Percentiles rank a stretch among this genome's conserved stretches.
These are phyloP conservation scores for Myxozyma geophila DNA, from an alignment of 805 yeast species.

Conservation along the genomic window DNA sequence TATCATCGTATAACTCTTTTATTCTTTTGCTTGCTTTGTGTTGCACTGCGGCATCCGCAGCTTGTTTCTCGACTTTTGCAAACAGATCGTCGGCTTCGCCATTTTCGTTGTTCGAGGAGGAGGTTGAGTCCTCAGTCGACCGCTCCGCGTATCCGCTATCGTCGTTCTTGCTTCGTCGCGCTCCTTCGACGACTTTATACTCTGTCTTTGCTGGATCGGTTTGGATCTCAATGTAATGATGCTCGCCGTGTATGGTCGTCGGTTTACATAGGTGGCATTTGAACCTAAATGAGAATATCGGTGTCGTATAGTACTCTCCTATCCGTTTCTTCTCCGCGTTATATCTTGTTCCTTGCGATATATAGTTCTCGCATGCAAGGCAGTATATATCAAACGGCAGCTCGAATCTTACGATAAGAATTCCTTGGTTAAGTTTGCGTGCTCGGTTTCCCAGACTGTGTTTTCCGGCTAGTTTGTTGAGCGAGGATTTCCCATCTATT, in stretches of 20 bases:
- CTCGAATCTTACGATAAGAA: slow-evolving; percentile 43
- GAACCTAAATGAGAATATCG: slow-evolving; percentile 42
- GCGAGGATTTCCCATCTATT: slow-evolving; percentile 41
- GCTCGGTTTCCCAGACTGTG: slow-evolving; percentile 42
- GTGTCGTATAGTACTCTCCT: slow-evolving; percentile 42
- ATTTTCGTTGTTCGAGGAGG: not conserved
- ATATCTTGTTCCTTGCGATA: slow-evolving; percentile 43
- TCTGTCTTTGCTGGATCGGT: slow-evolving; percentile 45
- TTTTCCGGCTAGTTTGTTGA: slow-evolving; percentile 43
- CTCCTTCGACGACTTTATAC: slow-evolving; percentile 40
- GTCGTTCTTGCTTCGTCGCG: slow-evolving; percentile 29
- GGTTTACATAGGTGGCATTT: slow-evolving; percentile 42
- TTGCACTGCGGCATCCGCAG: slow-evolving; percentile 8
- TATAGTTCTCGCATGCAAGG: slow-evolving; percentile 37
- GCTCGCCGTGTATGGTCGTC: slow-evolving; percentile 1
- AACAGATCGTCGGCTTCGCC: slow-evolving; percentile 31
- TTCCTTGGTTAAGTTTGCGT: slow-evolving; percentile 38
- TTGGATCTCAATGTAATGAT: slow-evolving; percentile 38
- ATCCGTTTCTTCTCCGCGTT: slow-evolving; percentile 44
- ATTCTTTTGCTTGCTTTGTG: slow-evolving; percentile 27
- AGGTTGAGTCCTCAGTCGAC: not conserved
- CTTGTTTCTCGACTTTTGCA: slow-evolving; percentile 35
- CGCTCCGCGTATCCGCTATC: slow-evolving; percentile 19
- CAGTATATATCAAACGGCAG: slow-evolving; percentile 43
- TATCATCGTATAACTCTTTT: slow-evolving; percentile 30